Evolutionary conservation across 768 basidiomycete genomes (phyloP).

Genomic region (Cytidiella melzeri): DNA sequence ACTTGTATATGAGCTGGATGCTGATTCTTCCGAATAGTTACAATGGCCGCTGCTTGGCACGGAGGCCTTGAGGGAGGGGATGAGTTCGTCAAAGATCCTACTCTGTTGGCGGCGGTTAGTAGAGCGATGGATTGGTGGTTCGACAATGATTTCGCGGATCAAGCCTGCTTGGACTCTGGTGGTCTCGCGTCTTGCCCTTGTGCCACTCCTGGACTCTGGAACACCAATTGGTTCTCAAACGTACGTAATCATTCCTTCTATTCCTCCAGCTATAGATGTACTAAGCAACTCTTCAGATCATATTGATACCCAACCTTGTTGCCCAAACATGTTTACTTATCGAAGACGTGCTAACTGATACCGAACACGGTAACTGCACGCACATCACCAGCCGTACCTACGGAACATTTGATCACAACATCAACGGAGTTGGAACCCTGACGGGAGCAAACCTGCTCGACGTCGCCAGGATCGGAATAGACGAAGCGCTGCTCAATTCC

Average conservation of each 20-base stretch:
- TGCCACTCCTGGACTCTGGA: constrained; percentile 46
- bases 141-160: constrained; percentile 46
- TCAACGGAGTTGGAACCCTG: constrained; percentile 41
- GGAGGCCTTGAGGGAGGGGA: constrained; percentile 38
- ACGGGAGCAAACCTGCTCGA: constrained; percentile 66
- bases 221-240: constrained; percentile 62
- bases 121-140: constrained; percentile 62
- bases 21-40: constrained; percentile 33
- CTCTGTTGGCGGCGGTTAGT: constrained; percentile 36
- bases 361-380: constrained; percentile 40
- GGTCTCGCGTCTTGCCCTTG: constrained; percentile 52
- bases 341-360: constrained; percentile 36
- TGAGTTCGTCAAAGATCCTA: constrained; percentile 35
- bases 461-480: constrained; percentile 57
- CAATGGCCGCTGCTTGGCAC: constrained; percentile 52
- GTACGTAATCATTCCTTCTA: constrained; percentile 25
- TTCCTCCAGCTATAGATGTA: neutral
- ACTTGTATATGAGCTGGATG: too few relatives aligned
- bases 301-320: constrained; percentile 53
- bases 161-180: constrained; percentile 49
- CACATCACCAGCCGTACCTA: constrained; percentile 48
- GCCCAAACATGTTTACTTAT: constrained; percentile 54
- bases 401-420: constrained; percentile 34
- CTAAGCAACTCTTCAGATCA: constrained; percentile 35
- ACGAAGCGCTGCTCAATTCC: constrained; percentile 32